Base-by-base conservation (phyloP, 164 flowering plant genomes). In the Akebia trifoliata region DNA sequence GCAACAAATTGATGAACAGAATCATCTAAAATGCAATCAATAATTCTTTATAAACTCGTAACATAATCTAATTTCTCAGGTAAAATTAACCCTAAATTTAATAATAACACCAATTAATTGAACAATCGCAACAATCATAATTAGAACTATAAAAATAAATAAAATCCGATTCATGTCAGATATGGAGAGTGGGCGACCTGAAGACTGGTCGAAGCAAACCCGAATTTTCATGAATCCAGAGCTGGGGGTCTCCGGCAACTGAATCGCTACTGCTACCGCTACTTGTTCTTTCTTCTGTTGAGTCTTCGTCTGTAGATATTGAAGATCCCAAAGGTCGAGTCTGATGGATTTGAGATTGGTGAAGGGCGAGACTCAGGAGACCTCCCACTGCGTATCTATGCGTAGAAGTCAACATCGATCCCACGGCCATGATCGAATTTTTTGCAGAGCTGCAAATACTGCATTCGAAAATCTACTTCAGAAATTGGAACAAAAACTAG, bases 311-410 rank as follows among this genome's bases (percentile, higher is more conserved):
- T 1, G 44, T 54, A 12, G 21, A 8, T 11, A 12, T 15, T 11
- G 45, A 54, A 17, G 59, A 44, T 3, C 90, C 85, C 26, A 81
- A 61, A 2, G 82, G 97, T 0, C 64, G 76, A 14, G 88, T 79
- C 72, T 90, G 97, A 62, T 88, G 85, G 59, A 78, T 74, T 66
- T 94, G 99, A 10, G 93, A 86, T 63, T 86, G 96, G 69, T 87
- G 78, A 26, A 94, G 74, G 21, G 99, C 82, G 46, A 94, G 63
- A 0, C 82, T 82, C 37, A 90, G 74, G 54, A 94, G 64, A 29
- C 81, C 84, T 25, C 80, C 96, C 7, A 90, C 89, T 8, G 88
- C 96, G 70, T 90, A 90, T 31, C 80, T 66, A 72, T 94, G 91
- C 58, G 84, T 86, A 61, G 87, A 78, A 52, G 89, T 61, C 58